Evolutionary conservation across 768 basidiomycete genomes (phyloP).

Genomic region (Coprinopsis cinerea): DNA sequence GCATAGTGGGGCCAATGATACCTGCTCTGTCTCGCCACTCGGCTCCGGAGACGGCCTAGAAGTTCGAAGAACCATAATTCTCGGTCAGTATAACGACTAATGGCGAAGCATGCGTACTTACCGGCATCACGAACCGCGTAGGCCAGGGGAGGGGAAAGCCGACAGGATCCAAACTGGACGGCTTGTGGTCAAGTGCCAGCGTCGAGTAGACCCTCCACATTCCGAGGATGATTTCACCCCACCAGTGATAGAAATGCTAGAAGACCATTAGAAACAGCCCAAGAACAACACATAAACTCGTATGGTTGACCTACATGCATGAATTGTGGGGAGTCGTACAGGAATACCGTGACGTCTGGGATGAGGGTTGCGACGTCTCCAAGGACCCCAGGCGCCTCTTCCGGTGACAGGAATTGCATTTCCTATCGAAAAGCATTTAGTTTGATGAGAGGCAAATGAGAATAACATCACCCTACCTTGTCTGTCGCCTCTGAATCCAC

Average conservation of each 20-base stretch:
- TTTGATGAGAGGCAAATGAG: not conserved
- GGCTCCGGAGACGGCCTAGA: conserved; percentile 18
- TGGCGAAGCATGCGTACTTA: conserved; percentile 3
- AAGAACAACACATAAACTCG: not conserved
- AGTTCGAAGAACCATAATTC: no score
- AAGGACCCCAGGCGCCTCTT: not conserved
- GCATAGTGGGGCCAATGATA: conserved; percentile 59
- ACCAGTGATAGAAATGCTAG: conserved; percentile 44
- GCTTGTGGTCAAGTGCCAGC: conserved; percentile 16
- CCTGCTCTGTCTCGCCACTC: conserved; percentile 58
- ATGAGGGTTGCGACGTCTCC: conserved; percentile 12
- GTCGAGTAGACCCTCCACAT: conserved; percentile 34
- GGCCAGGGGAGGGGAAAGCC: conserved; percentile 22
- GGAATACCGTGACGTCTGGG: conserved; percentile 21
- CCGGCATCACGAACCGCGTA: conserved; percentile 27
- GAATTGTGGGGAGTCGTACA: conserved; percentile 25
- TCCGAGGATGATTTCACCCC: conserved; percentile 41
- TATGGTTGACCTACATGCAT: conserved; percentile 15
- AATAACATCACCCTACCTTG: conserved; percentile 18
- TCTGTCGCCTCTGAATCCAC: conserved; percentile 22
- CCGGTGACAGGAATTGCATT: conserved; percentile 21
- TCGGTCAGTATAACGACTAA: not conserved
- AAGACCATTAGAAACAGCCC: not conserved
- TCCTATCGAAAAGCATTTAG: conserved; percentile 15
- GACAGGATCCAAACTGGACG: conserved; percentile 6